Evolutionary conservation across 202 grass and related monocot genomes (phyloP).

Genomic region (Zoysia matrella): DNA sequence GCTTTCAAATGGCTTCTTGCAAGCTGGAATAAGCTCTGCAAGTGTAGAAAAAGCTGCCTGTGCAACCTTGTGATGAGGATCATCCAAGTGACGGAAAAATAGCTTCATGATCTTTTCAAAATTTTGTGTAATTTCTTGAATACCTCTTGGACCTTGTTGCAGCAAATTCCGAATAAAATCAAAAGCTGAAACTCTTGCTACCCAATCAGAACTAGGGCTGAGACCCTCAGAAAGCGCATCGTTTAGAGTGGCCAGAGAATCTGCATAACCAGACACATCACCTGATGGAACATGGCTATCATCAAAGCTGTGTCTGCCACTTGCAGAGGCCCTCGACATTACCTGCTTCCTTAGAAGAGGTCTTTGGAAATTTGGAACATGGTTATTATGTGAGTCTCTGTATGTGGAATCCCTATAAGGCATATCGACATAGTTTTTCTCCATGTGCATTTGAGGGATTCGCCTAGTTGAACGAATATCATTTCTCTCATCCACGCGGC

Average conservation of each 20-base stretch:
- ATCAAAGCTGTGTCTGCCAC: conserved; percentile 68
- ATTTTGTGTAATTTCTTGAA: conserved; percentile 69
- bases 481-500: conserved; percentile 40
- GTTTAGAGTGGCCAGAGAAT: conserved; percentile 57
- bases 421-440: conserved; percentile 62
- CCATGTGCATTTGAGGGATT: conserved; percentile 53
- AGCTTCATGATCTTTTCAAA: conserved; percentile 60
- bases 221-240: conserved; percentile 82
- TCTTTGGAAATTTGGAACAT: conserved; percentile 84
- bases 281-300: conserved; percentile 58
- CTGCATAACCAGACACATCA: conserved; percentile 62
- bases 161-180: conserved; percentile 74
- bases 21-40: conserved; percentile 91
- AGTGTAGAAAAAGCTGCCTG: conserved; percentile 86
- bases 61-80: conserved; percentile 96
- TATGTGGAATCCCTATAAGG: conserved; percentile 62
- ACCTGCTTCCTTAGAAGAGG: conserved; percentile 83
- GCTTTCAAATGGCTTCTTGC: conserved; percentile 80
- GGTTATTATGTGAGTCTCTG: conserved; percentile 57
- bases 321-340: conserved; percentile 59
- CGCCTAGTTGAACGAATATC: conserved; percentile 49
- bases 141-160: conserved; percentile 80
- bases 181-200: conserved; percentile 79
- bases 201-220: conserved; percentile 85
- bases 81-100: conserved; percentile 87